Percentiles rank a stretch among this genome's conserved stretches.
Evolutionary conservation across 2,329 filamentous ascomycete species (phyloP).

Genomic region (Colletotrichum higginsianum): DNA sequence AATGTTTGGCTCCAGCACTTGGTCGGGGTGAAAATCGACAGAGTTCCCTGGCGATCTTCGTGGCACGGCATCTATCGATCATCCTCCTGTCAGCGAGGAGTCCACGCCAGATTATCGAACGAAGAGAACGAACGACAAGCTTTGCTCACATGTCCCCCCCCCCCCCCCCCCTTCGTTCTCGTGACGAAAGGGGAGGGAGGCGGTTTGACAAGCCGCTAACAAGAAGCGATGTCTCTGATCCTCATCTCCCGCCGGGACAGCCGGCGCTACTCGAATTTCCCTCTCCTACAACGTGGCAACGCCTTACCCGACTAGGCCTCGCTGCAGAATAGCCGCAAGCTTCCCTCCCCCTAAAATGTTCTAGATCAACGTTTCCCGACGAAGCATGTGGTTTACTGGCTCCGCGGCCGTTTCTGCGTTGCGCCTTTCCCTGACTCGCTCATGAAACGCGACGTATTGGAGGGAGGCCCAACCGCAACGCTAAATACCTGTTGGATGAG

Average conservation of each 20-base stretch:
- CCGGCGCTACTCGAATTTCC: conserved; percentile 12
- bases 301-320: conserved; percentile 18
- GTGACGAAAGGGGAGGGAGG: background rate
- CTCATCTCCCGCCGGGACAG: conserved; percentile 20
- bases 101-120: too few relatives aligned
- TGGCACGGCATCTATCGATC: background rate
- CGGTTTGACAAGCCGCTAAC: background rate
- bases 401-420: conserved; percentile 7
- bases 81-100: too few relatives aligned
- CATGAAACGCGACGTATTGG: conserved; percentile 33
- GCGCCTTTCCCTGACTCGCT: conserved; percentile 35
- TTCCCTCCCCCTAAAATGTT: conserved; percentile 11
- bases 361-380: conserved; percentile 13
- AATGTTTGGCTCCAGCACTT: conserved; percentile 8
- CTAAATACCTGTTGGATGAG: conserved; percentile 2
- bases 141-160: conserved; percentile 21
- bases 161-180: background rate
- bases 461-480: conserved; percentile 28
- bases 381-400: background rate
- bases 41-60: conserved; percentile 25
- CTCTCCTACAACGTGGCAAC: conserved; percentile 1
- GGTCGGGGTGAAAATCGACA: conserved; percentile 12
- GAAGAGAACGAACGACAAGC: too few relatives aligned
- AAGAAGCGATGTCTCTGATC: conserved; percentile 2
- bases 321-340: conserved; percentile 28